A percentile compares a stretch with the other conserved stretches of the same genome.
Conservation (phyloP, 1,139 yeast genomes). For the Debaryomyces udenii region DNA sequence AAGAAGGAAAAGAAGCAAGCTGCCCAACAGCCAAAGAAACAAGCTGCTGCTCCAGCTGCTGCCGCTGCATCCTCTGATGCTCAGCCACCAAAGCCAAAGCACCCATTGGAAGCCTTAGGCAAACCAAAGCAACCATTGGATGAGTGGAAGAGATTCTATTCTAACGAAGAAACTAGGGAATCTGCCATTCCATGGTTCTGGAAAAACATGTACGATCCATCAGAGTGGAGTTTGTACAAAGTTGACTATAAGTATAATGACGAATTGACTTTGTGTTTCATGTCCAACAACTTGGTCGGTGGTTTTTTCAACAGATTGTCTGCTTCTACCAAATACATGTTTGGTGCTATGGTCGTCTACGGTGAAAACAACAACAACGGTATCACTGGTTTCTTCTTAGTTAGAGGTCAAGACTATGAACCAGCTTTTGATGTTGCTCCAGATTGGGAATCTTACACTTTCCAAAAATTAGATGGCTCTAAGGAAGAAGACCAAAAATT, state of each 20-base stretch:
- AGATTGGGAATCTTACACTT: constrained; percentile 82
- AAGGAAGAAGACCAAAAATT: constrained; percentile 41
- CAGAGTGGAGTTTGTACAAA: constrained; percentile 94
- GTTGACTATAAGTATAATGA: constrained; percentile 98
- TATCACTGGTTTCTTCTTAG: constrained; percentile 90
- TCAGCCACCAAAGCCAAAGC: constrained; percentile 73
- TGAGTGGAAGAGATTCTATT: constrained; percentile 96
- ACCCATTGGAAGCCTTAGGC: constrained; percentile 88
- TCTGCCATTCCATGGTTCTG: constrained; percentile 98
- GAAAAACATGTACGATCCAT: constrained; percentile 83
- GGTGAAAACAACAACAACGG: constrained; percentile 99
- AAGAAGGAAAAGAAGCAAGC: constrained; percentile 69
- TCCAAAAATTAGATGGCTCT: constrained; percentile 47
- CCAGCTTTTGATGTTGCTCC: constrained; percentile 99
- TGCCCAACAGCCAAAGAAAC: constrained; percentile 28
- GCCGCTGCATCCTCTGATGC: constrained; percentile 46
- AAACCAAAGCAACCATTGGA: constrained; percentile 74
- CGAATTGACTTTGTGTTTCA: constrained; percentile 93
- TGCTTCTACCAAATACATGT: constrained; percentile 91
- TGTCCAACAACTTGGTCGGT: constrained; percentile 98
- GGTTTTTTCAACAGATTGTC: constrained; percentile 97
- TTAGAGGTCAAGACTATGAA: constrained; percentile 88
- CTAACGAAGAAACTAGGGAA: constrained; percentile 96
- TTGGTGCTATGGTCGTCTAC: constrained; percentile 91
- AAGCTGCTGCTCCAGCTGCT: constrained; percentile 44